Base-by-base conservation (phyloP, 2,329 filamentous ascomycete species). In the Paraconiothyrium sp. region DNA sequence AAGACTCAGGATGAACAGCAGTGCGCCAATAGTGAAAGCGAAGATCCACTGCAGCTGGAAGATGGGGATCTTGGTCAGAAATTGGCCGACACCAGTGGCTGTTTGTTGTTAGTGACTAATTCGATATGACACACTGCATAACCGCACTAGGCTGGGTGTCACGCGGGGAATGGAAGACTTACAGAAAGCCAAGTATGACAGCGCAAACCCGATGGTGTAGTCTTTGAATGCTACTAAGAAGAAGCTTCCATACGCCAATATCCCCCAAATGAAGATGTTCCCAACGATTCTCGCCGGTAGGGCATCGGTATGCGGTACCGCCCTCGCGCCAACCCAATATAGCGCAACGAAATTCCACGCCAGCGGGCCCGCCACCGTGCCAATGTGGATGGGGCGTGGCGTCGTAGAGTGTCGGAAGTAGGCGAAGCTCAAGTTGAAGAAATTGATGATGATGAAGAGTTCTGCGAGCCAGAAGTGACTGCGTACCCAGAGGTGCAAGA, bases 41-140 rank as follows among this genome's bases (percentile, higher is more conserved):
- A 97, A 97, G 79, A 96, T 94, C 93, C 93, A 97, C 81, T 97
- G 93, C 66, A 97, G 84, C 7, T 92, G 91, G 67, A 96, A 84
- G 65, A 90, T 78, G 75, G 95, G 85, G 61, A 90, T 79, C 76
- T 93, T 88, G 71, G 86, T 84, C 54, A 89, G 82, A 80, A 96
- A 89, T 78, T 97, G 93, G 14, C 88, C 86, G 16, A 95, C 88
- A 13, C 92, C 92, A 46, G 96, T 88, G 20, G 84, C 85, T 87
- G 60, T 27, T n/a, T 10, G 8, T 2, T 4, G 30, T 44, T n/a
- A 54, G 48, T 60, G 66, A 62, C 51, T 32, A 13, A 6, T 14
- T 11, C 30, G 20, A 20, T 5, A 4, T n/a, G 27, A 54, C 9
- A 43, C 14, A 16, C 11, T n/a, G 20, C 20, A 20, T 20, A 20